Evolutionary conservation across 179 eudicot genomes (phyloP).

Genomic region (Silene coronaria): DNA sequence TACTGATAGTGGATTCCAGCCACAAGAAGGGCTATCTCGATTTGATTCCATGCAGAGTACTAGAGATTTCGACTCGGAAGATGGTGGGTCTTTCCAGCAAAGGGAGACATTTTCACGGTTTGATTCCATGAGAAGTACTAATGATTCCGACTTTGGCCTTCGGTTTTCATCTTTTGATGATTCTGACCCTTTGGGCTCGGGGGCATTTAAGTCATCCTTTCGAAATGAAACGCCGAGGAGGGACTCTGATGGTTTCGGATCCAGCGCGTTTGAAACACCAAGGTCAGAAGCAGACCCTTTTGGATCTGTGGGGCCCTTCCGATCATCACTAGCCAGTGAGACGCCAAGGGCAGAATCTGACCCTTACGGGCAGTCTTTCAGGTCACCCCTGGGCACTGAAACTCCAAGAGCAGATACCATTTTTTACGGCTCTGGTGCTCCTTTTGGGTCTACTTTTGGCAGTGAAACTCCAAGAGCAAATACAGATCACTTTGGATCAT

Average conservation of each 20-base stretch:
- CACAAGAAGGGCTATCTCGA: conserved; percentile 30
- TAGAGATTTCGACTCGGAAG: conserved; percentile 30
- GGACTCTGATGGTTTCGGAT: conserved; percentile 33
- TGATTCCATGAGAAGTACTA: conserved; percentile 63
- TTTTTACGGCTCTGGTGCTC: conserved; percentile 31
- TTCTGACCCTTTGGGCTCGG: conserved; percentile 71
- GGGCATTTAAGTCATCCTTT: conserved; percentile 50
- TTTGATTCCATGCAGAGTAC: conserved; percentile 32
- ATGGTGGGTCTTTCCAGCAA: conserved; percentile 27
- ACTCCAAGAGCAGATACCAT: conserved; percentile 38
- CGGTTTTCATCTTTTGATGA: conserved; percentile 68
- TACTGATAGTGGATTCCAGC: conserved; percentile 62
- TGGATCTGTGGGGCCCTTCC: conserved; percentile 33
- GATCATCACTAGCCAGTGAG: conserved; percentile 11
- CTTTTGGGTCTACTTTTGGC: conserved; percentile 35
- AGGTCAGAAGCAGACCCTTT: conserved; percentile 39
- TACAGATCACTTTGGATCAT: conserved; percentile 28
- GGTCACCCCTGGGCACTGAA: conserved; percentile 23
- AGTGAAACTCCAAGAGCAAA: conserved; percentile 41
- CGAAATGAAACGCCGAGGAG: conserved; percentile 45
- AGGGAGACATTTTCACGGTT: conserved; percentile 49
- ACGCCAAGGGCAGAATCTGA: too few relatives aligned
- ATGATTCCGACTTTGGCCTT: conserved; percentile 46
- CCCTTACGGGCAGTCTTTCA: too few relatives aligned
- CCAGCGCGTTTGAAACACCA: conserved; percentile 39